Conservation (phyloP, 495 filamentous ascomycete species). For the Xylaria longipes region DNA sequence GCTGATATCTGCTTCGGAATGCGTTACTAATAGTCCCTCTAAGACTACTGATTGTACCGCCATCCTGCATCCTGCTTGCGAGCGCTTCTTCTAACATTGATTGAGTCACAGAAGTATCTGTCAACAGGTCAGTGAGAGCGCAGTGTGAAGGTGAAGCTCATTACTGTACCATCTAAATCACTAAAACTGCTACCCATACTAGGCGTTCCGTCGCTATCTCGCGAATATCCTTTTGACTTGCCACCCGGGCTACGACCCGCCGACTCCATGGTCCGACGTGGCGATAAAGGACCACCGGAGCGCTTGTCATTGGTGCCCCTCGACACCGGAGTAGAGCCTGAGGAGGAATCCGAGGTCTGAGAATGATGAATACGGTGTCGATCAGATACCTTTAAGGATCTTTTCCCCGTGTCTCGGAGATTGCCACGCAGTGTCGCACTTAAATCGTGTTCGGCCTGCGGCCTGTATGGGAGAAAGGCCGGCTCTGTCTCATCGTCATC, state of each 20-base stretch:
- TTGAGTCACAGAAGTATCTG: conserved; percentile 93
- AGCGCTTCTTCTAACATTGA: conserved; percentile 94
- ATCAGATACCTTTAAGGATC: conserved; percentile 37
- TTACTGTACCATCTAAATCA: conserved; percentile 81
- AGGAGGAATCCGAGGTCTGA: conserved; percentile 65
- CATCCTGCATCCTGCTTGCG: conserved; percentile 87
- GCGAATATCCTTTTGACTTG: conserved; percentile 57
- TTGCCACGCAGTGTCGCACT: conserved; percentile 67
- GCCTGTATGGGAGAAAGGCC: conserved; percentile 74
- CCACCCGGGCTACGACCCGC: conserved; percentile 62
- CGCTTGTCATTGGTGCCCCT: conserved; percentile 25
- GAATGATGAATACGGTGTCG: conserved; percentile 48
- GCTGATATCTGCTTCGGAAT: conserved; percentile 48
- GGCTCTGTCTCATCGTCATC: conserved; percentile 68
- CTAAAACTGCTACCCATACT: conserved; percentile 99
- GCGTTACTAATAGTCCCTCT: conserved; percentile 81
- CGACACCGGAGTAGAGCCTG: conserved; percentile 56
- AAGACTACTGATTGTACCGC: conserved; percentile 71
- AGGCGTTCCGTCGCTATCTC: conserved; percentile 85
- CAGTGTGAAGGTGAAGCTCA: conserved; percentile 20
- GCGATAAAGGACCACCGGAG: conserved; percentile 45
- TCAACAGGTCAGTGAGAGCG: conserved; percentile 21
- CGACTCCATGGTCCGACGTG: conserved; percentile 63
- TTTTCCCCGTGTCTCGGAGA: conserved; percentile 48
- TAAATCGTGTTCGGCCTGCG: conserved; percentile 54